phyloP scores from a whole-genome alignment of 2,329 filamentous ascomycete genomes.

The Rutstroemia sp. region DNA sequence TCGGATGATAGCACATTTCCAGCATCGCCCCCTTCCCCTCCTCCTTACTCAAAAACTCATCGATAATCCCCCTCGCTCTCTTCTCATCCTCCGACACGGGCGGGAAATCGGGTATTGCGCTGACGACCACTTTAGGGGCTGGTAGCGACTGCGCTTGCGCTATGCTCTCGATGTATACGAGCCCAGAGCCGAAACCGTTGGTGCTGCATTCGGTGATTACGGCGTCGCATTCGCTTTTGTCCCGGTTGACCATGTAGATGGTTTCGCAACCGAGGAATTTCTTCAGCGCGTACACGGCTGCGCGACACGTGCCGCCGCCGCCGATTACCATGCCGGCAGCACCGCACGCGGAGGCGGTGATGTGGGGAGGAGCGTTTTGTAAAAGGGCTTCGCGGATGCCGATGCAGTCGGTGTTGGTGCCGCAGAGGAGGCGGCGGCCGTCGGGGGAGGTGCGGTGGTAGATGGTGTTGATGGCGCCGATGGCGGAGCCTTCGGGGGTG shows the following conservation, averaged over 20 bases:
- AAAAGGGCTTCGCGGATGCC: slow-evolving; percentile 68
- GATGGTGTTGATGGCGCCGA: slow-evolving; percentile 75
- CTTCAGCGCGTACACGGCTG: slow-evolving; percentile 67
- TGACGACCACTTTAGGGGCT: slow-evolving; percentile 59
- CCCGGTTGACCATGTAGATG: slow-evolving; percentile 74
- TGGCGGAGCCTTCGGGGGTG: slow-evolving; percentile 62
- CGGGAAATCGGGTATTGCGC: slow-evolving; percentile 70
- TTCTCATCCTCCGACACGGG: slow-evolving; percentile 58
- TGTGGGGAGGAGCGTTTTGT: slow-evolving; percentile 41
- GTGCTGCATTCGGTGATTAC: slow-evolving; percentile 57
- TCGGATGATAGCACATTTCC: slow-evolving; percentile 29
- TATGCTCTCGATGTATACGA: slow-evolving; percentile 54
- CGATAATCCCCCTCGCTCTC: slow-evolving; percentile 40
- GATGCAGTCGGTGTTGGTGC: slow-evolving; percentile 75
- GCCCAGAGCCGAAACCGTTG: slow-evolving; percentile 49
- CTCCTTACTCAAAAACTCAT: slow-evolving; percentile 33
- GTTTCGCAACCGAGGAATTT: slow-evolving; percentile 59
- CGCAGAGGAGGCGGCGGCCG: slow-evolving; percentile 43
- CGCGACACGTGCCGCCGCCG: slow-evolving; percentile 71
- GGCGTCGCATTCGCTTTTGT: slow-evolving; percentile 56
- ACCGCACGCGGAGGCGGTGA: slow-evolving; percentile 43
- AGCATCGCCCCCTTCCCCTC: slow-evolving; percentile 19
- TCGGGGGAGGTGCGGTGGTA: slow-evolving; percentile 46
- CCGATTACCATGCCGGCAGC: slow-evolving; percentile 67
- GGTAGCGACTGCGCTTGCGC: slow-evolving; percentile 52